These are phyloP conservation scores for Benincasa hispida DNA, from an alignment of 306 rosid genomes.

Conservation along the genomic window DNA sequence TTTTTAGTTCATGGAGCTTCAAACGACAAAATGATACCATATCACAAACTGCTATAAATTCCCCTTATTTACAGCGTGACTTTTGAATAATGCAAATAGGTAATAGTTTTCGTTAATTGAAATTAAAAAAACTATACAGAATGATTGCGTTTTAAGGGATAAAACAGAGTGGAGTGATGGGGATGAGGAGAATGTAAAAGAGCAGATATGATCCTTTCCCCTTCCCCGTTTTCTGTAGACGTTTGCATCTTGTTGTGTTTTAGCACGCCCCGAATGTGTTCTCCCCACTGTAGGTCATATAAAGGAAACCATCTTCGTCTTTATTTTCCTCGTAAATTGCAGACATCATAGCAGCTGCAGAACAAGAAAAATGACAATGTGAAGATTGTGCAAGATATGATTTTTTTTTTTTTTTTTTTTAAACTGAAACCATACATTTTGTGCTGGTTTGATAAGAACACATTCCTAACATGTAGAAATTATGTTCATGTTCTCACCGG, in stretches of 20 bases:
- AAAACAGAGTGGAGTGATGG: neutral
- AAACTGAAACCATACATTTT: too few relatives aligned
- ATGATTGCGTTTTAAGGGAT: neutral
- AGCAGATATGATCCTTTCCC: neutral
- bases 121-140: neutral
- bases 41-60: neutral
- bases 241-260: neutral
- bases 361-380: neutral
- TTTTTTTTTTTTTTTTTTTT: too few relatives aligned
- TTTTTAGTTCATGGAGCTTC: too few relatives aligned
- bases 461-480: neutral
- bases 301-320: conserved; percentile 57
- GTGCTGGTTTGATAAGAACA: too few relatives aligned
- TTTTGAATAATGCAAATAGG: neutral
- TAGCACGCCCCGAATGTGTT: conserved; percentile 39
- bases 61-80: neutral
- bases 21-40: neutral
- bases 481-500: conserved; percentile 37
- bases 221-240: neutral
- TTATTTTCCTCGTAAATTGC: conserved; percentile 38
- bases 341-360: conserved; percentile 44
- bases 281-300: conserved; percentile 51
- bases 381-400: neutral
- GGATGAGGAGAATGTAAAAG: neutral
- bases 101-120: neutral